A percentile compares a stretch with the other conserved stretches of the same genome.
Evolutionary conservation across 2,329 filamentous ascomycete genomes (phyloP).

Genomic region (Alternaria panax): DNA sequence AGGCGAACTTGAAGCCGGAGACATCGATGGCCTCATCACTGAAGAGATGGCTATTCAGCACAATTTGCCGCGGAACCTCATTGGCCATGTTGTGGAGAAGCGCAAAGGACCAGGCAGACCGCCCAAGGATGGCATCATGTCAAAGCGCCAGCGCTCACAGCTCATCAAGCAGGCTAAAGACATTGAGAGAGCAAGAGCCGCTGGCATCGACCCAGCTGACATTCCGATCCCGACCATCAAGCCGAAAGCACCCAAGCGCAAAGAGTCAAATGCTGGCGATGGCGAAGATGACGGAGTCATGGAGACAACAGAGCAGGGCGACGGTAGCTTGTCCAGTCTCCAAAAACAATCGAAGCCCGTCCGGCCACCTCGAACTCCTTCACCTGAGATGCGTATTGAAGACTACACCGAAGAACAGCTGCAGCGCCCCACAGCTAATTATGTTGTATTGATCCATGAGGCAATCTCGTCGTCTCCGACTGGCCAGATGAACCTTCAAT

Average conservation of each 20-base stretch:
- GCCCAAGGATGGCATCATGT: conserved; percentile 84
- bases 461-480: conserved; percentile 64
- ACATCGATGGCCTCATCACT: conserved; percentile 45
- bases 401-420: conserved; percentile 78
- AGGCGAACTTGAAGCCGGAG: conserved; percentile 41
- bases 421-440: conserved; percentile 70
- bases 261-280: conserved; percentile 49
- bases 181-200: conserved; percentile 50
- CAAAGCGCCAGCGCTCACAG: conserved; percentile 73
- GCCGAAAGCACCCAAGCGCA: conserved; percentile 45
- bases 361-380: conserved; percentile 62
- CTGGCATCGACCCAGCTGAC: conserved; percentile 48
- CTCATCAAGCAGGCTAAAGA: conserved; percentile 67
- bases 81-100: conserved; percentile 61
- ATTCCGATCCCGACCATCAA: conserved; percentile 45
- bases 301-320: conserved; percentile 50
- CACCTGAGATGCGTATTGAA: conserved; percentile 67
- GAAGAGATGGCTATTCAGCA: conserved; percentile 53
- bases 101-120: conserved; percentile 81
- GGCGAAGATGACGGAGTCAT: conserved; percentile 45
- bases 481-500: conserved; percentile 68
- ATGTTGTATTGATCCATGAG: conserved; percentile 70
- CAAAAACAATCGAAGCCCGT: conserved; percentile 57
- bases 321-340: conserved; percentile 48
- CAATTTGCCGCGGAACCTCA: conserved; percentile 45